Evolutionary conservation across 2,329 filamentous ascomycete genomes (phyloP).

Genomic region (Xylariaceae sp.): DNA sequence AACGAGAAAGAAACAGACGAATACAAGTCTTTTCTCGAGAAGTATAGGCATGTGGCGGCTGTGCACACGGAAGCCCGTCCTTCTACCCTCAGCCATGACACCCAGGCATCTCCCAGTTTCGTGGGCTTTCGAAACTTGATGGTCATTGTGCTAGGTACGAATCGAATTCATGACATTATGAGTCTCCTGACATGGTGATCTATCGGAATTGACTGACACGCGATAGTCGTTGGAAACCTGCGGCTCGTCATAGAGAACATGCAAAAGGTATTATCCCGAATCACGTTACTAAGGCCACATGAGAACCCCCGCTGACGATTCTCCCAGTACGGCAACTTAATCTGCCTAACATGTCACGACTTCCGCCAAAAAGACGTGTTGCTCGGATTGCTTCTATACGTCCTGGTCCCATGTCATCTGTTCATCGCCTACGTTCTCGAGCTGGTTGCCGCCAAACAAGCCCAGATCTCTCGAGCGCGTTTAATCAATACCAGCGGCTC

Average conservation of each 20-base stretch:
- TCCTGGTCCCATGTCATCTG: constrained; percentile 84
- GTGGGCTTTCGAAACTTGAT: constrained; percentile 93
- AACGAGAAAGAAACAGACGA: constrained; percentile 31
- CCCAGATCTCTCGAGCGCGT: constrained; percentile 58
- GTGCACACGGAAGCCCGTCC: constrained; percentile 68
- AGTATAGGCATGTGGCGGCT: constrained; percentile 89
- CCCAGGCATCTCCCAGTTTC: constrained; percentile 70
- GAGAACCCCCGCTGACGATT: constrained; percentile 14
- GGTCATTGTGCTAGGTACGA: constrained; percentile 80
- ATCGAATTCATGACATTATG: background rate
- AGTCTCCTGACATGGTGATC: background rate
- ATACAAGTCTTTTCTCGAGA: constrained; percentile 44
- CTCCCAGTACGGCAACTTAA: constrained; percentile 80
- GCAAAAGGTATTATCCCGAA: constrained; percentile 62
- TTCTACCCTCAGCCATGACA: constrained; percentile 83
- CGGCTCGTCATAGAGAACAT: constrained; percentile 95
- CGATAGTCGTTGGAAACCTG: constrained; percentile 82
- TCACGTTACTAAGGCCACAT: constrained; percentile 10
- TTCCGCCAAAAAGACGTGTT: constrained; percentile 73
- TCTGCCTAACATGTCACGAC: constrained; percentile 86
- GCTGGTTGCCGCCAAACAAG: constrained; percentile 72
- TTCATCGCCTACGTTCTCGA: constrained; percentile 90
- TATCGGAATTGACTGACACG: constrained; percentile 12
- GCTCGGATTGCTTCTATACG: constrained; percentile 72
- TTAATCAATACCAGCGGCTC: constrained; percentile 44